phyloP scores from a whole-genome alignment of 768 basidiomycete species.

The Hericium rajendrae region DNA sequence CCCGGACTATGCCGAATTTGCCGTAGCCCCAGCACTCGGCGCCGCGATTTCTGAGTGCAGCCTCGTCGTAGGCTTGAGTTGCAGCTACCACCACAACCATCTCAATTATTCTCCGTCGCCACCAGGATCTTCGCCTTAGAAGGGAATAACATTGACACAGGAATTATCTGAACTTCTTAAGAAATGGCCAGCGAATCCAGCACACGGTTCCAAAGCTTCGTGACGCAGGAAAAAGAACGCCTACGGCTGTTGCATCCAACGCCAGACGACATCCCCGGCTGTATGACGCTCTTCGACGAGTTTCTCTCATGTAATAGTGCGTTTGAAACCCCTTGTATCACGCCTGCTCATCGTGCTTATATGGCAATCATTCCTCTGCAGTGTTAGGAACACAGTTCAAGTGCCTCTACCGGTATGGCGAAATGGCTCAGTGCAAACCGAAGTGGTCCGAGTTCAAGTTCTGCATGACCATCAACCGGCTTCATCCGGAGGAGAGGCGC shows the following conservation, averaged over 20 bases:
- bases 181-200: too few relatives aligned
- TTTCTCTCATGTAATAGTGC: constrained; percentile 65
- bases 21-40: too few relatives aligned
- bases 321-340: constrained; percentile 7
- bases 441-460: constrained; percentile 94
- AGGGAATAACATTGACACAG: too few relatives aligned
- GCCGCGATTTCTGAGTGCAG: too few relatives aligned
- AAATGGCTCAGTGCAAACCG: constrained; percentile 55
- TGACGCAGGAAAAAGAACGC: constrained; percentile 61
- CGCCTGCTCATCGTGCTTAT: neutral
- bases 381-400: constrained; percentile 75
- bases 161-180: too few relatives aligned
- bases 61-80: too few relatives aligned
- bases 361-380: constrained; percentile 20
- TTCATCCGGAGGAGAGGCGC: constrained; percentile 67
- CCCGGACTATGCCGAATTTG: too few relatives aligned
- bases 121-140: too few relatives aligned
- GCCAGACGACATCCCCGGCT: constrained; percentile 71
- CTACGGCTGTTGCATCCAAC: constrained; percentile 62
- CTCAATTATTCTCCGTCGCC: too few relatives aligned
- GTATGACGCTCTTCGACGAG: constrained; percentile 65
- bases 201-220: constrained; percentile 22
- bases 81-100: too few relatives aligned
- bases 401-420: constrained; percentile 80
- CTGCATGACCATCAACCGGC: constrained; percentile 75